A percentile compares a stretch with the other conserved stretches of the same genome.
phyloP scores from a whole-genome alignment of 345 rosid species.

The Punica granatum region DNA sequence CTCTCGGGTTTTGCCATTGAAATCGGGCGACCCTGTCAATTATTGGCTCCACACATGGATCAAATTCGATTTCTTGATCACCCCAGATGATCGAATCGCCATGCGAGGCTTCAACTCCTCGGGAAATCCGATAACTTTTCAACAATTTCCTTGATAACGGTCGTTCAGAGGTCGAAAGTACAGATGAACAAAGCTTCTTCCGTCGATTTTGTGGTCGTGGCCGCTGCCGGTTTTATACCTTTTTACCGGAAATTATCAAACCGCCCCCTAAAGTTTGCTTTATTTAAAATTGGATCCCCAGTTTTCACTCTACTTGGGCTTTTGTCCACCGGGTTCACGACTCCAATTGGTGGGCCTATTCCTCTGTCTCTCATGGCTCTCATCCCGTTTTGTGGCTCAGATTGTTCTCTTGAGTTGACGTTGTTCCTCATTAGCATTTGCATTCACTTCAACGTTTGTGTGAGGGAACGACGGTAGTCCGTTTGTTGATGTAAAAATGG shows the following conservation, averaged over 20 bases:
- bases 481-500: background rate
- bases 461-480: background rate
- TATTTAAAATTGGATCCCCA: background rate
- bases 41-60: background rate
- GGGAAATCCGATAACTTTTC: background rate
- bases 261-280: background rate
- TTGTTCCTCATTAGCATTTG: background rate
- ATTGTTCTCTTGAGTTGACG: background rate
- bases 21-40: background rate
- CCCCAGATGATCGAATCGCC: background rate
- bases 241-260: background rate
- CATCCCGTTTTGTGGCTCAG: background rate
- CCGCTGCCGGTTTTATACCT: background rate
- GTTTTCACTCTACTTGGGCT: background rate
- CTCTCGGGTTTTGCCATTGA: slow-evolving; percentile 56
- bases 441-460: background rate
- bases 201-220: background rate
- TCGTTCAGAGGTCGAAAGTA: background rate
- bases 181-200: background rate
- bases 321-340: background rate
- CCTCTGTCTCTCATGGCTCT: background rate
- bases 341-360: no score
- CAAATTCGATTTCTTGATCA: background rate
- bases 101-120: background rate
- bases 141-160: background rate